Evolutionary conservation across 768 basidiomycete species (phyloP), one percentile per base, ranked within the genome.

Genomic region (Lactarius tabidus): DNA sequence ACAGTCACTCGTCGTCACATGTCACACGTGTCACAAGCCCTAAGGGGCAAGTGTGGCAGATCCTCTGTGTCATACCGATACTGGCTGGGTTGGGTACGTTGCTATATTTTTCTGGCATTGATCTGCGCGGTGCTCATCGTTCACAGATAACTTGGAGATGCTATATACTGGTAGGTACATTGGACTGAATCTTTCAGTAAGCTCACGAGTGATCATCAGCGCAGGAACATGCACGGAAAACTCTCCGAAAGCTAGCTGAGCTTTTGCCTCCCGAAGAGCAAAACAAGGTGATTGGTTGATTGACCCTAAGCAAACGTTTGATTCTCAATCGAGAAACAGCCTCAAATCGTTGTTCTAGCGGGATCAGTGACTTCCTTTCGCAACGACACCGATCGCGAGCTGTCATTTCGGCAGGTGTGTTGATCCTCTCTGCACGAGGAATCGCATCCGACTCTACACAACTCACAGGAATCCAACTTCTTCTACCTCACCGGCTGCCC

Each of bases 351-450:
- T 18, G 72, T 93, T 4, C 76, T 93, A 1, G 83, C 85, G 10
- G 90, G 89, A n/a, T 83, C 82, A 69, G 78, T 76, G 6, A 85
- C 82, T 2, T 78, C 81, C 0, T 91, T 79, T 72, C 79, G 91
- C 67, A 85, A 92, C 72, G 93, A 95, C 73, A 95, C 93, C 14
- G 93, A 95, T 73, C 83, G 92, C 36, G 91, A 93, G 76, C 76
- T 92, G 51, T 73, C 79, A 5, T 92, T 93, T 71, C 81, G 85
- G 62, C 80, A 81, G 71, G 81, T 76, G 1, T 4, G 62, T 59
- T 9, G n/a, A 15, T 43, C 23, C 26, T 29, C 26, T 29, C 26
- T 45, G 29, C 26, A 69, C 76, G 75, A 52, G 78, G 66, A 23
- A 14, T 41, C 53, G 29, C 15, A 1, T 36, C 33, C 14, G 61